These are phyloP conservation scores for Casuarina glauca DNA, from an alignment of 306 rosid genomes.

Conservation along the genomic window DNA sequence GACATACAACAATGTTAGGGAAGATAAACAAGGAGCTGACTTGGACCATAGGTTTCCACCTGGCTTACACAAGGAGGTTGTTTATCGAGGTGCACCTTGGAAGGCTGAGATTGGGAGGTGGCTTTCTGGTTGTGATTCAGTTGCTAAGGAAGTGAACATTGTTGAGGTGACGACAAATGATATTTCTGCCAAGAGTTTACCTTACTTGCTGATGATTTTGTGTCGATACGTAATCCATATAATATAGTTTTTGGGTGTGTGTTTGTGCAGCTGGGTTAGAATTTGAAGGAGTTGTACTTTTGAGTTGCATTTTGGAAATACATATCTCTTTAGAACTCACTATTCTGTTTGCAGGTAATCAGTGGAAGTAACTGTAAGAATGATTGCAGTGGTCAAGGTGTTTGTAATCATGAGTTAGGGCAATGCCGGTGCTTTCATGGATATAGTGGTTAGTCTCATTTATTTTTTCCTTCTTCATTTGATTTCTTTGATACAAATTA, in stretches of 20 bases:
- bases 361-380: slow-evolving; percentile 71
- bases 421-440: slow-evolving; percentile 93
- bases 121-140: slow-evolving; percentile 79
- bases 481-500: slow-evolving; percentile 4
- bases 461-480: not conserved
- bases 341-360: slow-evolving; percentile 58
- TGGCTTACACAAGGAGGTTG: slow-evolving; percentile 63
- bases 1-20: slow-evolving; percentile 24
- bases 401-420: slow-evolving; percentile 85
- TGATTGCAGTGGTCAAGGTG: slow-evolving; percentile 78
- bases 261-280: not conserved
- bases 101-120: slow-evolving; percentile 83
- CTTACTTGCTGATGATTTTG: not conserved
- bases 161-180: slow-evolving; percentile 61
- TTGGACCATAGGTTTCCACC: slow-evolving; percentile 54
- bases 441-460: slow-evolving; percentile 59
- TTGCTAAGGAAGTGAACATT: slow-evolving; percentile 57
- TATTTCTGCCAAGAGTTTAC: not conserved
- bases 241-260: not conserved
- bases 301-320: slow-evolving; percentile 14
- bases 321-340: not conserved
- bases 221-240: not conserved
- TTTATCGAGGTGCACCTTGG: slow-evolving; percentile 86
- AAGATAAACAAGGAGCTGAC: slow-evolving; percentile 35
- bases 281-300: slow-evolving; percentile 21